Percentiles rank a stretch among this genome's conserved stretches.
Evolutionary conservation across 139 green algal genomes (phyloP).

Genomic region (Chlorella sorokiniana): DNA sequence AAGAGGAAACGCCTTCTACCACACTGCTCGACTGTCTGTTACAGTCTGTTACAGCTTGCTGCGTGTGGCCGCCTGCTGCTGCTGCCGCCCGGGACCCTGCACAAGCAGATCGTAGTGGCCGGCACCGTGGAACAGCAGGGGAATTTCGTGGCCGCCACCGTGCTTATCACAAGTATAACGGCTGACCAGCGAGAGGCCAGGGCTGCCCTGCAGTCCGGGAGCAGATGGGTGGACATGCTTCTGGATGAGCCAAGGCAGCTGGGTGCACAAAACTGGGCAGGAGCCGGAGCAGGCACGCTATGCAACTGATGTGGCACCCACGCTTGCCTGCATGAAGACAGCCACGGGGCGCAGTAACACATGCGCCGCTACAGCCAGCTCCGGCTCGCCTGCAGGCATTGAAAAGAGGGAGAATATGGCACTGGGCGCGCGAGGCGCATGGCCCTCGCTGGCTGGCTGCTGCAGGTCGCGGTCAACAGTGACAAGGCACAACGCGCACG

Average conservation of each 20-base stretch:
- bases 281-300: not conserved
- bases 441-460: not conserved
- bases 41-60: no score
- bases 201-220: not conserved
- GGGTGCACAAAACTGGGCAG: not conserved
- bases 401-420: not conserved
- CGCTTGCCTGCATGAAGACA: constrained; percentile 1
- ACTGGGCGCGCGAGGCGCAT: no score
- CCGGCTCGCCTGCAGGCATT: constrained; percentile 27
- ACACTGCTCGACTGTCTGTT: no score
- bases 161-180: not conserved
- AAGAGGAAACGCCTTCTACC: no score
- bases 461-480: not conserved
- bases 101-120: constrained; percentile 33
- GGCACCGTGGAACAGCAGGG: constrained; percentile 13
- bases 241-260: not conserved
- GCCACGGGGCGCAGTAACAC: constrained; percentile 20
- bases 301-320: not conserved
- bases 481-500: not conserved
- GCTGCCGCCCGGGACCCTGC: no score
- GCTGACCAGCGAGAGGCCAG: not conserved
- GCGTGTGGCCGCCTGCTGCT: no score
- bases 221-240: not conserved
- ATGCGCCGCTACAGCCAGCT: constrained; percentile 32
- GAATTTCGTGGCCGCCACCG: not conserved